Evolutionary conservation across 495 filamentous ascomycete species (phyloP).

Genomic region (Aspergillus campestris): DNA sequence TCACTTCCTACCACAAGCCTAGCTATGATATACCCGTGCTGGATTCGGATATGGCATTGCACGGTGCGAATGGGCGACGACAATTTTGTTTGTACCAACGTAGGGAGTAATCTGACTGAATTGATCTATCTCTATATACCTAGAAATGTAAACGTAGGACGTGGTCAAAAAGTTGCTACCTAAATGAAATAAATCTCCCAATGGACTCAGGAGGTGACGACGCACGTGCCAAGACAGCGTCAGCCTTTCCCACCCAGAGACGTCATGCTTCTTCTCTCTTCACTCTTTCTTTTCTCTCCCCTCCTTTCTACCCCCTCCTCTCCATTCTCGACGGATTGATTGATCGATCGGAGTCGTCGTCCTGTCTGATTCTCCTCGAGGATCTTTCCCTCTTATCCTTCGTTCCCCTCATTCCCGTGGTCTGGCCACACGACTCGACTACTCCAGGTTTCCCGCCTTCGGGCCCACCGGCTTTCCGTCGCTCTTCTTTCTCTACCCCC

Average conservation of each 20-base stretch:
- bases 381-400: slow-evolving; percentile 1
- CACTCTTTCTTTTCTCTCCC: slow-evolving; percentile 1
- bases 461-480: too few species aligned
- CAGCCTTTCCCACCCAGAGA: slow-evolving; percentile 3
- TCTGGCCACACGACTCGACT: slow-evolving; percentile 9
- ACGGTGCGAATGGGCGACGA: too few species aligned
- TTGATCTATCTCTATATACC: too few species aligned
- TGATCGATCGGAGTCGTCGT: too few species aligned
- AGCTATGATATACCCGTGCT: too few species aligned
- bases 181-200: background rate
- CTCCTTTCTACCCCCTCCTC: slow-evolving; percentile 10
- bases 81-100: too few species aligned
- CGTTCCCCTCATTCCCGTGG: slow-evolving; percentile 16
- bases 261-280: slow-evolving; percentile 25
- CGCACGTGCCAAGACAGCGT: background rate
- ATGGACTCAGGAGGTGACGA: background rate
- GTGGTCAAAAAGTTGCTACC: background rate
- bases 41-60: background rate
- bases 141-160: too few species aligned
- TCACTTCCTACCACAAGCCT: too few species aligned
- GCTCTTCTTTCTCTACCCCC: too few species aligned
- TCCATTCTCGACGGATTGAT: slow-evolving; percentile 2
- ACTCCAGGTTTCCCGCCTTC: too few species aligned
- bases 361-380: too few species aligned
- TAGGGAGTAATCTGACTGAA: too few species aligned